These are phyloP conservation scores for Yarrowia keelungensis DNA, from an alignment of 805 yeast species.

Conservation along the genomic window DNA sequence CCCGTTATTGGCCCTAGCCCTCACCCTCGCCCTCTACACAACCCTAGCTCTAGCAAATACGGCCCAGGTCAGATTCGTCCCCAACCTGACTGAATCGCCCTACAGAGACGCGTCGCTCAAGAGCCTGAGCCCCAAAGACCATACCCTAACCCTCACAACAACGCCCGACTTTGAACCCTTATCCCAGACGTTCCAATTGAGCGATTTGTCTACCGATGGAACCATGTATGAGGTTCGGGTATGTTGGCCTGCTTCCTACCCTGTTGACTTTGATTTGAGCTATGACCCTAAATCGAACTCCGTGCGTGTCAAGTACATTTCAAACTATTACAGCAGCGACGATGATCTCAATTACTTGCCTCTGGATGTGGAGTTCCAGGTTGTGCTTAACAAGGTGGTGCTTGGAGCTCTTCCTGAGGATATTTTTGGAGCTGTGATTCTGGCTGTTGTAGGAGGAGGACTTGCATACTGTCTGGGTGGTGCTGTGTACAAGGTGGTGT, in stretches of 20 bases:
- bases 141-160: slow-evolving; percentile 1
- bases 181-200: neutral
- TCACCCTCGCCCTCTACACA: neutral
- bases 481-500: neutral
- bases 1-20: neutral
- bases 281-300: neutral
- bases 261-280: slow-evolving; percentile 10
- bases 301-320: neutral
- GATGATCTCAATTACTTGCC: slow-evolving; percentile 12
- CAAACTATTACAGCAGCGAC: slow-evolving; percentile 6
- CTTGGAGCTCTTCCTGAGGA: slow-evolving; percentile 27
- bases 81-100: neutral
- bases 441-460: slow-evolving; percentile 19
- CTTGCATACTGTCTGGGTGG: slow-evolving; percentile 6
- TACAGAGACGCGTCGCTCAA: neutral
- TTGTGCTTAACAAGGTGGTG: slow-evolving; percentile 10
- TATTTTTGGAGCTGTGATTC: slow-evolving; percentile 14
- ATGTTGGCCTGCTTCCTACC: slow-evolving; percentile 32
- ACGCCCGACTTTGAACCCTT: slow-evolving; percentile 10
- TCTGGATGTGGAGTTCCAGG: slow-evolving; percentile 1
- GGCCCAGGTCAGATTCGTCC: slow-evolving; percentile 16
- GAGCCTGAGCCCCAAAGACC: neutral
- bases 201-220: slow-evolving; percentile 2
- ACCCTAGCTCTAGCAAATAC: slow-evolving; percentile 26
- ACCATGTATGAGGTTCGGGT: slow-evolving; percentile 35